Evolutionary conservation across 2,329 filamentous ascomycete species (phyloP).

Genomic region (Cladosporium austrohemisphaericum): DNA sequence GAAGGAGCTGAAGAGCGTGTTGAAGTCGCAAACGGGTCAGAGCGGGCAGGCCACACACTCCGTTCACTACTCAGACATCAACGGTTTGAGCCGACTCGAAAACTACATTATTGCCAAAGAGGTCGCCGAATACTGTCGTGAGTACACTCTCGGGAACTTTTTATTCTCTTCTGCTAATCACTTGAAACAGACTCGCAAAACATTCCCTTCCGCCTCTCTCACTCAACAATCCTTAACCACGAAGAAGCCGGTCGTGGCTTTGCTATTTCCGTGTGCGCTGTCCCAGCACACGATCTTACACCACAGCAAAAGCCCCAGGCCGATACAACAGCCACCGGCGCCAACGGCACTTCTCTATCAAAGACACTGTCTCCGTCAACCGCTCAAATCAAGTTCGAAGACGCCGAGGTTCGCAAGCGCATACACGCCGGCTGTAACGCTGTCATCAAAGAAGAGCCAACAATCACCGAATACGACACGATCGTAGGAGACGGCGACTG

Average conservation of each 20-base stretch:
- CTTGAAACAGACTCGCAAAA: conserved; percentile 25
- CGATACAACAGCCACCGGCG: conserved; percentile 17
- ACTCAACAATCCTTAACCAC: conserved; percentile 33
- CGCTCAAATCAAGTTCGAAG: conserved; percentile 24
- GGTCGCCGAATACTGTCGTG: conserved; percentile 6
- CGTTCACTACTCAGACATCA: conserved; percentile 35
- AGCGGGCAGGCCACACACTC: conserved; percentile 26
- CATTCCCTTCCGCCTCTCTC: conserved; percentile 31
- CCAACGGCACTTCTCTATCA: conserved; percentile 13
- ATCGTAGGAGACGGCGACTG: conserved; percentile 38
- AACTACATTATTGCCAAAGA: conserved; percentile 36
- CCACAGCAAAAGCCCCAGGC: conserved; percentile 24
- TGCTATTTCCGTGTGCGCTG: conserved; percentile 31
- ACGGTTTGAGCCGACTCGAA: conserved; percentile 34
- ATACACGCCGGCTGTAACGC: conserved; percentile 33
- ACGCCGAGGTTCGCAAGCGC: conserved; percentile 25
- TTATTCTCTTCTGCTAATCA: conserved; percentile 5
- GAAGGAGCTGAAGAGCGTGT: conserved; percentile 28
- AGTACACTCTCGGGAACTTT: neutral
- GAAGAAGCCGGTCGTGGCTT: conserved; percentile 30
- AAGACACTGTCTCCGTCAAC: conserved; percentile 14
- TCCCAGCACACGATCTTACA: conserved; percentile 27
- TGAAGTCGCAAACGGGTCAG: conserved; percentile 24
- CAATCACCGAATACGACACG: conserved; percentile 36
- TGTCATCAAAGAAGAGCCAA: conserved; percentile 33